Evolutionary conservation across 305 asterid genomes (phyloP), one percentile per base, ranked within the genome.

Genomic region (Fraxinus sp.): DNA sequence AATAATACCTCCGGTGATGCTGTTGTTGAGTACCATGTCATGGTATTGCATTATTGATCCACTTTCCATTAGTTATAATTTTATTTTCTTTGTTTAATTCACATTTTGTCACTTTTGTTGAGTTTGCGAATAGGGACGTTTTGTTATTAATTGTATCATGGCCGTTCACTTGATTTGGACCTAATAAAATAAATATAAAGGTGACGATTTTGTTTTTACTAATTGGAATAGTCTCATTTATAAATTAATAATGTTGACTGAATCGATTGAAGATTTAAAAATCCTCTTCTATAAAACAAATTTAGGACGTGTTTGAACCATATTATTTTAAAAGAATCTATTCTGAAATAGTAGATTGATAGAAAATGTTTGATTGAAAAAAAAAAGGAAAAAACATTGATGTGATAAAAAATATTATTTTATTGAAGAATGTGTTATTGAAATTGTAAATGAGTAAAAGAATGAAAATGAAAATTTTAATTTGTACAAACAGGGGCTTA

Each of bases 1-100:
- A 18, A 30, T 35, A 64, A 46, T 7, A 59, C 39, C 20, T 35
- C 37, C 24, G 57, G 71, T 2, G 28, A 76, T 39, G 77, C 85
- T 4, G 49, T 82, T 8, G 77, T 82, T 3, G 85, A 82, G 30
- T 76, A 76, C 26, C 41, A 82, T 77, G 71, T 82, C 2, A 39
- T 76, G 81, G 81, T 82, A 41, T 43, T 82, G 52, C 85, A 82
- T 66, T 62, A 82, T 82, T 82, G 70, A 66, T 78, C n/a, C 28
- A 59, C 26, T 18, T 0, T 49, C 59, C 57, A 46, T 14, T 49
- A 13, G 59, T 49, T 49, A 49, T 5, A 37, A 37, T 37, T 7
- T 7, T 37, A 14, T 57, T 55, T 46, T 49, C 62, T 14, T 46
- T 49, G 59, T 49, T 14, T 16, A 16, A 14, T 14, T 49, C 62